Evolutionary conservation across 352 stramenopile genomes (phyloP).

Genomic region (Pythium periplocum): DNA sequence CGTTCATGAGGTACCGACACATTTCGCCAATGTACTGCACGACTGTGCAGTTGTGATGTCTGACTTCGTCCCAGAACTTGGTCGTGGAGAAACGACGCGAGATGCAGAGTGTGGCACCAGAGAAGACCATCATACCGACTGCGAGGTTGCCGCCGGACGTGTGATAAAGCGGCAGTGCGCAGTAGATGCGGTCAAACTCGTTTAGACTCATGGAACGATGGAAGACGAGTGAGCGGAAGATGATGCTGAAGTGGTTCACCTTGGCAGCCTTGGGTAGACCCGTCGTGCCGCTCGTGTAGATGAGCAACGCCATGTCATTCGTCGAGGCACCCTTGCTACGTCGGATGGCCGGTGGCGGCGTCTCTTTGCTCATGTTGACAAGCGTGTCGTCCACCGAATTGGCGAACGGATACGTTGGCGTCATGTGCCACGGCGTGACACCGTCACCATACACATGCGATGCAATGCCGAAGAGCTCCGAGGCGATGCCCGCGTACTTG

Average conservation of each 20-base stretch:
- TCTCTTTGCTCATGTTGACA: not conserved
- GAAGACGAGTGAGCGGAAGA: constrained; percentile 54
- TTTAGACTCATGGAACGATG: constrained; percentile 42
- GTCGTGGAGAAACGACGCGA: constrained; percentile 67
- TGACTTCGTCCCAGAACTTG: constrained; percentile 76
- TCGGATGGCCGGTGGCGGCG: constrained; percentile 21
- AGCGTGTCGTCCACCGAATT: constrained; percentile 36
- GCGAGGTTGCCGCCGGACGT: constrained; percentile 76
- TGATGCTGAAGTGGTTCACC: constrained; percentile 72
- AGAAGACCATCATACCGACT: constrained; percentile 76
- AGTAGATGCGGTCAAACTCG: constrained; percentile 70
- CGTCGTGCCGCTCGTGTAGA: constrained; percentile 86
- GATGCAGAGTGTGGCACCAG: constrained; percentile 70
- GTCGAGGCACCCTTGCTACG: constrained; percentile 24
- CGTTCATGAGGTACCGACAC: constrained; percentile 79
- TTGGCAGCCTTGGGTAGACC: constrained; percentile 71
- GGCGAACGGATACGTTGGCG: constrained; percentile 23
- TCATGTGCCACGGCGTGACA: constrained; percentile 14
- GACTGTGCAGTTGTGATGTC: constrained; percentile 59
- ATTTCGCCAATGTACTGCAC: constrained; percentile 91
- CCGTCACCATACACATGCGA: constrained; percentile 57
- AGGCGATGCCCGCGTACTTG: constrained; percentile 30
- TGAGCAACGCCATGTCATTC: constrained; percentile 67
- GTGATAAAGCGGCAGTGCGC: constrained; percentile 79
- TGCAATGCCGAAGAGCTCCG: constrained; percentile 28